A percentile compares a stretch with the other conserved stretches of the same genome.
Evolutionary conservation across 495 filamentous ascomycete genomes (phyloP).

Genomic region (Bathelium albidoporum): DNA sequence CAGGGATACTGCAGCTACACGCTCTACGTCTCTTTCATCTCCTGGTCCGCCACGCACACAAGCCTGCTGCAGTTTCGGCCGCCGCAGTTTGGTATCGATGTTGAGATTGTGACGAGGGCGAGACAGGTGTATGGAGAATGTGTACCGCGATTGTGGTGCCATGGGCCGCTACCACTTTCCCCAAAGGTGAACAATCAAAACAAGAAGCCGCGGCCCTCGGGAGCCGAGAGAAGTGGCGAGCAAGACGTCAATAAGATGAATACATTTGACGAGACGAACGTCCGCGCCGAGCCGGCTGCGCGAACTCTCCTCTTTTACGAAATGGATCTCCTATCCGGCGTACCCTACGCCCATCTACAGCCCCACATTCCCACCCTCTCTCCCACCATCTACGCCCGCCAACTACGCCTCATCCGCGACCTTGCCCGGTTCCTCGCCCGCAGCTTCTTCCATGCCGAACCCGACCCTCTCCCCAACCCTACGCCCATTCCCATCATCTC

Average conservation of each 20-base stretch:
- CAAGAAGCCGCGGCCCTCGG: neutral
- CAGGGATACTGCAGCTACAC: conserved; percentile 49
- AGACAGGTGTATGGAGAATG: conserved; percentile 29
- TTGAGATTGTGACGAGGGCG: conserved; percentile 32
- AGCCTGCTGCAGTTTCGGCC: conserved; percentile 44
- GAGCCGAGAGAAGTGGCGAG: conserved; percentile 6
- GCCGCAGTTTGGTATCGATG: conserved; percentile 32
- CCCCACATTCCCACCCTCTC: conserved; percentile 7
- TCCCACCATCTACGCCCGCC: conserved; percentile 12
- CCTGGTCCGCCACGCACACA: neutral
- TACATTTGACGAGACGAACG: neutral
- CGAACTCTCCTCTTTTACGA: conserved; percentile 30
- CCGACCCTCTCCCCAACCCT: neutral
- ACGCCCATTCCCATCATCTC: neutral
- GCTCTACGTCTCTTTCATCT: conserved; percentile 24
- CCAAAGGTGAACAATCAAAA: neutral
- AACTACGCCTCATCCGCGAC: conserved; percentile 32
- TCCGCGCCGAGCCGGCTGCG: conserved; percentile 10
- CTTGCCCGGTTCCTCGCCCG: conserved; percentile 36
- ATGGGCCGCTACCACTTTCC: neutral
- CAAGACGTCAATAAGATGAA: conserved; percentile 5
- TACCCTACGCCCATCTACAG: conserved; percentile 30
- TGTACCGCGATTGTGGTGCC: conserved; percentile 23
- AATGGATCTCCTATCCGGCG: conserved; percentile 35
- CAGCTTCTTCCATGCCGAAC: conserved; percentile 23